Evolutionary conservation across 2,329 filamentous ascomycete species (phyloP).

Genomic region (Camptophora hylomeconis): DNA sequence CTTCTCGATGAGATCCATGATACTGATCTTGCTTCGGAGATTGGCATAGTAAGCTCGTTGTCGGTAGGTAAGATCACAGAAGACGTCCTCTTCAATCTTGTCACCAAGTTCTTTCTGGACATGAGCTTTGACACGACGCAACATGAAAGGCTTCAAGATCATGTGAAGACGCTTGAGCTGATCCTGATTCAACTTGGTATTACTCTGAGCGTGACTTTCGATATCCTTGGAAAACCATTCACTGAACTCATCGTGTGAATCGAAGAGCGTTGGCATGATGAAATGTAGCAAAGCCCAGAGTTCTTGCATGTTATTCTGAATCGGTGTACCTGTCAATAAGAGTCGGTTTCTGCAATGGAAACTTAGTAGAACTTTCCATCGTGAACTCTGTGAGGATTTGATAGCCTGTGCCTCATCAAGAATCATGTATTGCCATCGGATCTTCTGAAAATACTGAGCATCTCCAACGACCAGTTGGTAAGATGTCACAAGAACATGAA

Average conservation of each 20-base stretch:
- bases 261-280: slow-evolving; percentile 99
- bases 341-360: slow-evolving; percentile 94
- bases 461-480: slow-evolving; percentile 96
- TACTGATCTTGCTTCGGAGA: slow-evolving; percentile 90
- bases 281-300: slow-evolving; percentile 96
- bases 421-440: slow-evolving; percentile 99
- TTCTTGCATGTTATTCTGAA: slow-evolving; percentile 99
- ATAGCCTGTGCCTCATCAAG: slow-evolving; percentile 97
- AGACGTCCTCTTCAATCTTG: slow-evolving; percentile 94
- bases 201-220: slow-evolving; percentile 94
- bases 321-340: slow-evolving; percentile 87
- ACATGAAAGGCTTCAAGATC: slow-evolving; percentile 99
- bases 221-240: slow-evolving; percentile 51
- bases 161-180: slow-evolving; percentile 94
- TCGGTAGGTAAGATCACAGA: slow-evolving; percentile 91
- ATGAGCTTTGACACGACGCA: slow-evolving; percentile 98
- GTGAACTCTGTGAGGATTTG: slow-evolving; percentile 90
- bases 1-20: slow-evolving; percentile 97
- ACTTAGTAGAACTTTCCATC: slow-evolving; percentile 88
- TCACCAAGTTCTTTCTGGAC: slow-evolving; percentile 97
- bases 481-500: slow-evolving; percentile 92
- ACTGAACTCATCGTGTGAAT: slow-evolving; percentile 39
- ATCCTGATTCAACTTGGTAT: slow-evolving; percentile 98
- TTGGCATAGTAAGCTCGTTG: slow-evolving; percentile 89
- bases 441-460: slow-evolving; percentile 95